Evolutionary conservation across 805 yeast species (phyloP).

Genomic region (Ascoidea rubescens): DNA sequence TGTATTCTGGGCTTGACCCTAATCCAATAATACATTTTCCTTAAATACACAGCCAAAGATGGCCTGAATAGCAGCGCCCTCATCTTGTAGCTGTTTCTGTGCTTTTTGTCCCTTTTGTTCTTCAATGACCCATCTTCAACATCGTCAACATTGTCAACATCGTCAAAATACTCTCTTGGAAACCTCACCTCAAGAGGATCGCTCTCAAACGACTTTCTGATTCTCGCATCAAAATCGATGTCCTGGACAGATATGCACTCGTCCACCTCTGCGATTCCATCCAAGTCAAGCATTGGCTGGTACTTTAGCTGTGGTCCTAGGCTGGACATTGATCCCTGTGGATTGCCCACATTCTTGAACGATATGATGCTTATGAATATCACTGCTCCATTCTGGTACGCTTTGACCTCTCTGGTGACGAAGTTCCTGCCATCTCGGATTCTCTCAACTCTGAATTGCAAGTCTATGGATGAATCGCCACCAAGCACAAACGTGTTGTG

Average conservation of each 20-base stretch:
- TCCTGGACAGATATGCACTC: neutral
- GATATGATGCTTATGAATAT: no score
- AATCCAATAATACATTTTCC: neutral
- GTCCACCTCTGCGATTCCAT: no score
- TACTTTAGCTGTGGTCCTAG: neutral
- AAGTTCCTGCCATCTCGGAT: neutral
- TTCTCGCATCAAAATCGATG: neutral
- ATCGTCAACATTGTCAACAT: neutral
- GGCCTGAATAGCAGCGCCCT: no score
- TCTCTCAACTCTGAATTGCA: neutral
- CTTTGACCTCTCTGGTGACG: neutral
- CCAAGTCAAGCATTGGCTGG: neutral
- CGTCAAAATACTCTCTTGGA: neutral
- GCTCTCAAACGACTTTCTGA: neutral
- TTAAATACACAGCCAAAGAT: neutral
- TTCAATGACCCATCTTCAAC: no score
- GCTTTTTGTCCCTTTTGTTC: no score
- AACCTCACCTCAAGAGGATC: neutral
- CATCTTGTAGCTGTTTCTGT: no score
- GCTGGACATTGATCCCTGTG: no score
- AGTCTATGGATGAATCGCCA: neutral
- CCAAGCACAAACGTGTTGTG: neutral
- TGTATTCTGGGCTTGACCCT: no score
- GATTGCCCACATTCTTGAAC: neutral
- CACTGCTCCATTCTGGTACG: neutral